Evolutionary conservation across 371 early-diverging fungal species (phyloP).

Genomic region (Dichotomocladium elegans): DNA sequence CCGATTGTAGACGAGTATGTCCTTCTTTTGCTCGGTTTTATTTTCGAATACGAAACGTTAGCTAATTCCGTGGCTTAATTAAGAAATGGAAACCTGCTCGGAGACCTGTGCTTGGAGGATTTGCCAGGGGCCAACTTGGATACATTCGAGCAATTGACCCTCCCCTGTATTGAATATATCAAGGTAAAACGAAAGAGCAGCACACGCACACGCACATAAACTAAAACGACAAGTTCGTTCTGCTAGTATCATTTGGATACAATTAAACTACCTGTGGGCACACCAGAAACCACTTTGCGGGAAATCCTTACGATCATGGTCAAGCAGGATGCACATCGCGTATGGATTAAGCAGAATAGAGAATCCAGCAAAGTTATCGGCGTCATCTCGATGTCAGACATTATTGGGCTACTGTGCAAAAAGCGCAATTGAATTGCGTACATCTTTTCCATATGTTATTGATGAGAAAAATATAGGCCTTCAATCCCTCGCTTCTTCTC

Average conservation of each 20-base stretch:
- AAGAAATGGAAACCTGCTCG: constrained; percentile 30
- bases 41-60: background rate
- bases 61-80: background rate
- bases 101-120: constrained; percentile 47
- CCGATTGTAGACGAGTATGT: constrained; percentile 44
- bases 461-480: no score
- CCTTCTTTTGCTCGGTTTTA: background rate
- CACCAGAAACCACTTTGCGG: constrained; percentile 23
- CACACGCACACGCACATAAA: background rate
- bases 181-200: constrained; percentile 16
- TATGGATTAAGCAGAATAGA: constrained; percentile 47
- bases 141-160: constrained; percentile 28
- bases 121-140: constrained; percentile 44
- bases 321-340: constrained; percentile 45
- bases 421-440: no score
- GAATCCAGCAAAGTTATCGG: constrained; percentile 29
- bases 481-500: no score
- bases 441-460: no score
- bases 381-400: constrained; percentile 56
- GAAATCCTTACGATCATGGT: constrained; percentile 34
- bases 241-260: background rate
- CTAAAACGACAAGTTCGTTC: background rate
- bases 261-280: constrained; percentile 19
- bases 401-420: constrained; percentile 35
- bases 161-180: constrained; percentile 48